Evolutionary conservation across 2,329 filamentous ascomycete species (phyloP).

Genomic region (Paramyrothecium sp.): DNA sequence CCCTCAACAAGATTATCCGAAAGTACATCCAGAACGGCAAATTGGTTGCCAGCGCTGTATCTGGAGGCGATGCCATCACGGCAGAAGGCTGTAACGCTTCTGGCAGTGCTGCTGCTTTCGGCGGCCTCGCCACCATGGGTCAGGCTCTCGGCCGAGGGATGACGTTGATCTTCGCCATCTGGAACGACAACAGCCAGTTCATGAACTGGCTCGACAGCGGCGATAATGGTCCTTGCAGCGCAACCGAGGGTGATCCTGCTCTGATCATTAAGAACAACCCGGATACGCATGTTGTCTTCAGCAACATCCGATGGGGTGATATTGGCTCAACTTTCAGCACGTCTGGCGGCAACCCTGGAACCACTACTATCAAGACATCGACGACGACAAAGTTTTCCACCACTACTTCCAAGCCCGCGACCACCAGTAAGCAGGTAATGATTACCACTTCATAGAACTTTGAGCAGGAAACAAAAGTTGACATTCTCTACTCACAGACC

Average conservation of each 20-base stretch:
- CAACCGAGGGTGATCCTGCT: constrained; percentile 37
- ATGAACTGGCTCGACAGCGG: constrained; percentile 61
- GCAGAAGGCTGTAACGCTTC: constrained; percentile 42
- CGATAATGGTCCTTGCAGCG: constrained; percentile 41
- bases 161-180: constrained; percentile 53
- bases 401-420: neutral
- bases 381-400: neutral
- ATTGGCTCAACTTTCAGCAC: constrained; percentile 33
- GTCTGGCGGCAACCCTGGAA: neutral
- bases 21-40: constrained; percentile 23
- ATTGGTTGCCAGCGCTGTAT: constrained; percentile 14
- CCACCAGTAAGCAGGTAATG: neutral
- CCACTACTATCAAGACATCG: neutral
- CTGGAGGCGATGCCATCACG: constrained; percentile 36
- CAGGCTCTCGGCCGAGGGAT: constrained; percentile 25
- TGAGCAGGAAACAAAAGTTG: no score
- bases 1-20: constrained; percentile 18
- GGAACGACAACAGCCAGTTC: constrained; percentile 53
- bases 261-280: constrained; percentile 35
- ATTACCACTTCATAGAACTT: neutral
- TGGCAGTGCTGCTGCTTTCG: constrained; percentile 43
- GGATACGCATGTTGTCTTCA: constrained; percentile 38
- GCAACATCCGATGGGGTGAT: constrained; percentile 44
- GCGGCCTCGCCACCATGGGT: constrained; percentile 28
- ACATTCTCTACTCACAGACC: neutral